Evolutionary conservation across 345 rosid genomes (phyloP), one percentile per base, ranked within the genome.

Genomic region (Eucalyptus marginata): DNA sequence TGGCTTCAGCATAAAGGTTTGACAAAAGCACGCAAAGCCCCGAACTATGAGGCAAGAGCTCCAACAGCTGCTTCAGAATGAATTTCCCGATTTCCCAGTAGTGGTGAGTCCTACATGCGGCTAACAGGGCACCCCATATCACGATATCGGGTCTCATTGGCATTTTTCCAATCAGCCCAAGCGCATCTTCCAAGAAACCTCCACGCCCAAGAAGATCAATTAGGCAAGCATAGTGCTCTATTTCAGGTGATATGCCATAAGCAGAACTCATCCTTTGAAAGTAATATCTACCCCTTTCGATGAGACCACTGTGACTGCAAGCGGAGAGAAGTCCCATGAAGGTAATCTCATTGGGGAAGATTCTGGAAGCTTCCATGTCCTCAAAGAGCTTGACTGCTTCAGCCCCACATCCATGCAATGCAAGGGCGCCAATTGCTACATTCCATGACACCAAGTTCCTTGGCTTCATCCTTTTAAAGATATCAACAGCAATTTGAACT

Each of bases 291-390:
- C 93, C 94, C 31, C 52, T 84, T 40, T 88, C 91, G 22, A 92
- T 79, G 85, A 91, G 89, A 15, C 95, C 94, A 11, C 92, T 88
- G 86, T 89, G 93, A 87, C 94, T 91, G 86, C 95, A 93, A 86
- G 94, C 93, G 87, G 91, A 87, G 84, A 93, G 90, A 86, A 88
- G 52, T 52, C 93, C 92, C 14, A 85, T 88, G 85, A 93, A 93
- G 25, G 93, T 91, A 86, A 92, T 87, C 51, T 89, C 89, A 47
- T 92, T 89, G 27, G 91, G 93, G 86, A 87, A 85, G 71, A 92
- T 52, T 40, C 90, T 87, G 16, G 87, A 10, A 86, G 64, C 90
- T 56, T 49, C 89, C 92, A 93, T 92, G 62, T 88, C 66, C 43
- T 76, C 83, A 88, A 92, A 93, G 46, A 90, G 80, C 36, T 89